Conservation (phyloP, 2,329 filamentous ascomycete genomes). For the Escovopsis sp. region DNA sequence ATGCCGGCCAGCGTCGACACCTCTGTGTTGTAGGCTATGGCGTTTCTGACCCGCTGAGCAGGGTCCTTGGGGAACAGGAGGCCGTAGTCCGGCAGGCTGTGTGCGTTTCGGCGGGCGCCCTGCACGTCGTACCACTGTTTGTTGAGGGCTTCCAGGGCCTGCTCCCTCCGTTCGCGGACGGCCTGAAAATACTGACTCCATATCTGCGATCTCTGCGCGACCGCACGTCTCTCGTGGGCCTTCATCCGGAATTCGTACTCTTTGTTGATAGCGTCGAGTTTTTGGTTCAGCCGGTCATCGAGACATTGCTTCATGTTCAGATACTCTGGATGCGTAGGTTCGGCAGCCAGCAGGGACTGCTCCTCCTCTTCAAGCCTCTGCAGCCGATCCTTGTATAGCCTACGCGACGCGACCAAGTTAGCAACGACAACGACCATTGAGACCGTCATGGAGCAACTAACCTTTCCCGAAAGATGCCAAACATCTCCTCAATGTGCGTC, state of each 20-base stretch:
- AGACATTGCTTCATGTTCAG: conserved; percentile 81
- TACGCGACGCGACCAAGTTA: conserved; percentile 19
- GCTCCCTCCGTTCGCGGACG: conserved; percentile 69
- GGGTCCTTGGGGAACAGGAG: conserved; percentile 66
- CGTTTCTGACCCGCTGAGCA: conserved; percentile 66
- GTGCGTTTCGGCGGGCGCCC: conserved; percentile 68
- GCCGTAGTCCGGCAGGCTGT: conserved; percentile 67
- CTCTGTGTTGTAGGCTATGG: conserved; percentile 86
- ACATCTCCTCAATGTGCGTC: conserved; percentile 71
- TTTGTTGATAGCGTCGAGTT: conserved; percentile 59
- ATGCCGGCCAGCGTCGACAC: conserved; percentile 82
- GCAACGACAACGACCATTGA: conserved; percentile 6
- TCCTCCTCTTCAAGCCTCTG: conserved; percentile 63
- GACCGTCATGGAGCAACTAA: conserved; percentile 24
- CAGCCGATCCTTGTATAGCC: conserved; percentile 78
- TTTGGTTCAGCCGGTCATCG: conserved; percentile 67
- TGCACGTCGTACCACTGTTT: conserved; percentile 90
- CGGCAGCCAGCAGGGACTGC: conserved; percentile 41
- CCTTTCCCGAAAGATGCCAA: conserved; percentile 72
- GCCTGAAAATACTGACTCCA: conserved; percentile 85
- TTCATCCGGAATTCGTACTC: conserved; percentile 61
- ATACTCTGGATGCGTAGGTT: conserved; percentile 77
- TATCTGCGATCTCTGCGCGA: conserved; percentile 72
- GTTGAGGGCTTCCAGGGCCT: conserved; percentile 64
- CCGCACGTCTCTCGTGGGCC: conserved; percentile 57